phyloP scores from a whole-genome alignment of 164 flowering plant genomes.

The Vitis vinifera region DNA sequence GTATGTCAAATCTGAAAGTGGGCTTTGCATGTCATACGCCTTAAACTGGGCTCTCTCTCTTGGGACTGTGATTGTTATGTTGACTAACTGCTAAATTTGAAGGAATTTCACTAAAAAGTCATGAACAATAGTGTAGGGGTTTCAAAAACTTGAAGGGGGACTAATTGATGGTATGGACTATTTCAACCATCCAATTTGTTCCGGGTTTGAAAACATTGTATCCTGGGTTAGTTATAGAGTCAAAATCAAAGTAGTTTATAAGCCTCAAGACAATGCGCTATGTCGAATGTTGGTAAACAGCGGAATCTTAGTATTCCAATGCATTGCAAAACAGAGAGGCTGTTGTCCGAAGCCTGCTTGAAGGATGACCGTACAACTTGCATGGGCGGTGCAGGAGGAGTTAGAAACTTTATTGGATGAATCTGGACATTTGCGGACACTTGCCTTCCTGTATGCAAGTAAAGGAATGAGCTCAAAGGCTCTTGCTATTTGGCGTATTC shows the following conservation, averaged over 20 bases:
- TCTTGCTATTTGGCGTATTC: constrained; percentile 75
- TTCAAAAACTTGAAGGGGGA: neutral
- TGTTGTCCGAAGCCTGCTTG: constrained; percentile 56
- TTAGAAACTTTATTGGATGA: constrained; percentile 83
- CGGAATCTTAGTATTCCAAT: constrained; percentile 54
- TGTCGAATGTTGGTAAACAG: constrained; percentile 43
- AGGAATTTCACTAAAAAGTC: too few species aligned
- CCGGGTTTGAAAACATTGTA: constrained; percentile 13
- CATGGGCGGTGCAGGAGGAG: constrained; percentile 97
- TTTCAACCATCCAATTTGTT: constrained; percentile 1
- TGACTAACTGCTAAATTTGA: too few species aligned
- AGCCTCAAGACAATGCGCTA: constrained; percentile 46
- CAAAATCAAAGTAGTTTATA: constrained; percentile 18
- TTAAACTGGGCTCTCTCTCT: too few species aligned
- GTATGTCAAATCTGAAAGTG: too few species aligned
- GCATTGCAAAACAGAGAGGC: constrained; percentile 47
- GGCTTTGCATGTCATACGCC: too few species aligned
- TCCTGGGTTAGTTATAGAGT: constrained; percentile 10
- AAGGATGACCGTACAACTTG: constrained; percentile 74
- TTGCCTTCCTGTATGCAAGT: constrained; percentile 91
- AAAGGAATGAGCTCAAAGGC: constrained; percentile 86
- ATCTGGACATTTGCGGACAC: constrained; percentile 89
- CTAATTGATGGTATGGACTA: neutral
- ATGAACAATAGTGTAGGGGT: too few species aligned
- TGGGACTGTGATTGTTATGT: too few species aligned